Base-by-base conservation (phyloP, 176 grass and related monocot genomes). In the Lolium rigidum region DNA sequence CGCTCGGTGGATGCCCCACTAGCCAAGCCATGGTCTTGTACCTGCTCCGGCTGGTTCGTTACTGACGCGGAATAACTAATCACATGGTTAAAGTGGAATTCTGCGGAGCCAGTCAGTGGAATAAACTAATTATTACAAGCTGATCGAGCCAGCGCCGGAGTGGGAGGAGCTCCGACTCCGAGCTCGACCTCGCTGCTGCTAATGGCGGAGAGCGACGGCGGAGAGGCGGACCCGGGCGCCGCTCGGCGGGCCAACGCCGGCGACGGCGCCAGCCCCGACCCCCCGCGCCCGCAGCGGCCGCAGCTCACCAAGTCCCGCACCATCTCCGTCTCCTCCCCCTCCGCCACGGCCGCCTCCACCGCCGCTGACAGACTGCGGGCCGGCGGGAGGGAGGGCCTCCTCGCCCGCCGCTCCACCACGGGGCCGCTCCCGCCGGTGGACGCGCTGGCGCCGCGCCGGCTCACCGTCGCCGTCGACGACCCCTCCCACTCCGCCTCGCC, bases 391-490 rank as follows among this genome's bases (percentile, higher is more conserved):
- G 84, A 83, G 24, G 37, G n/a, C 81, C 60, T 78, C 55, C 78
- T 83, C 26, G 70, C 86, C 22, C 76, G 88, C 44, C 88, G 90
- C 25, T 68, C 90, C 16, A 74, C 88, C n/a, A 74, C 90, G 70
- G 70, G 80, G 25, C 82, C 86, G 10, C 81, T 85, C n/a, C 76
- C 82, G 10, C 58, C 84, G 25, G 35, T 63, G 1, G 67, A 63
- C 43, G 41, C 75, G 70, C 65, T 49, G 46, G 77, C 83, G 58
- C 78, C 78, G n/a, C 37, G 73, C 10, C 82, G 86, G 76, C 90
- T 94, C 61, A 91, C 92, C 41, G 94, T 98, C 24, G 83, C 90
- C 54, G 90, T 95, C 39, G 93, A 84, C 25, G 80, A 95, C 50
- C 88, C 88, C 31, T 95, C 90, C 18, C 82, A 90, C 31, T 35